Percentiles rank a stretch among this genome's conserved stretches.
Conservation (phyloP, 352 stramenopile genomes). For the Globisporangium canariense region DNA sequence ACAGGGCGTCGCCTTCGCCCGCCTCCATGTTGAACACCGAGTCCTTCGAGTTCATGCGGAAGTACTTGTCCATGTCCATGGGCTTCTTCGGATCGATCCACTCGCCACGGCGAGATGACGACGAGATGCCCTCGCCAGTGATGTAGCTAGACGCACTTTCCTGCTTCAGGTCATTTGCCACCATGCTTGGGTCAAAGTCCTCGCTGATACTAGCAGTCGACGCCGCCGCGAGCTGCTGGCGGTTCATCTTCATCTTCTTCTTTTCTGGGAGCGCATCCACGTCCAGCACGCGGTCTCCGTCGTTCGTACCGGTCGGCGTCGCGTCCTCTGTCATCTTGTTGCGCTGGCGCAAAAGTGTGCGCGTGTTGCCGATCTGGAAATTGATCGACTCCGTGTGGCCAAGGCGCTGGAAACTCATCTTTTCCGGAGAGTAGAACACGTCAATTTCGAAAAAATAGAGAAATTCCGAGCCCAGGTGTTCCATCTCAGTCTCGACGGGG, state of each 20-base stretch:
- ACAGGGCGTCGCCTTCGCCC: constrained; percentile 20
- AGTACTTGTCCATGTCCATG: constrained; percentile 42
- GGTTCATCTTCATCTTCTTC: constrained; percentile 68
- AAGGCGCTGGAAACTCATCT: constrained; percentile 53
- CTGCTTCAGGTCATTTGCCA: constrained; percentile 4
- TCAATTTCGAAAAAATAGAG: constrained; percentile 88
- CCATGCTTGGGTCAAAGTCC: constrained; percentile 16
- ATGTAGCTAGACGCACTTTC: constrained; percentile 26
- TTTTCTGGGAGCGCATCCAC: constrained; percentile 67
- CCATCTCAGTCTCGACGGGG: constrained; percentile 28
- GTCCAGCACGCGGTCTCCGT: constrained; percentile 46
- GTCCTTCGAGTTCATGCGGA: constrained; percentile 55
- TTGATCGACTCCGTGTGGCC: constrained; percentile 71
- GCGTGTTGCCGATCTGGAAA: constrained; percentile 86
- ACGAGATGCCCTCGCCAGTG: constrained; percentile 32
- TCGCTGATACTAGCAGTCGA: constrained; percentile 43
- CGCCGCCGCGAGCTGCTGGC: constrained; percentile 30
- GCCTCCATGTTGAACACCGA: constrained; percentile 42
- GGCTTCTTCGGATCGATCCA: constrained; percentile 21
- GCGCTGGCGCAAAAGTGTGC: constrained; percentile 75
- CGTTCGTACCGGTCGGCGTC: constrained; percentile 24
- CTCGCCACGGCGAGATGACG: constrained; percentile 27
- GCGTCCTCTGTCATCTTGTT: constrained; percentile 72
- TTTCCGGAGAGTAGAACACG: constrained; percentile 69
- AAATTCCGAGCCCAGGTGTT: constrained; percentile 56